Conservation (phyloP, 306 rosid genomes). For the Prunus kanzakura region DNA sequence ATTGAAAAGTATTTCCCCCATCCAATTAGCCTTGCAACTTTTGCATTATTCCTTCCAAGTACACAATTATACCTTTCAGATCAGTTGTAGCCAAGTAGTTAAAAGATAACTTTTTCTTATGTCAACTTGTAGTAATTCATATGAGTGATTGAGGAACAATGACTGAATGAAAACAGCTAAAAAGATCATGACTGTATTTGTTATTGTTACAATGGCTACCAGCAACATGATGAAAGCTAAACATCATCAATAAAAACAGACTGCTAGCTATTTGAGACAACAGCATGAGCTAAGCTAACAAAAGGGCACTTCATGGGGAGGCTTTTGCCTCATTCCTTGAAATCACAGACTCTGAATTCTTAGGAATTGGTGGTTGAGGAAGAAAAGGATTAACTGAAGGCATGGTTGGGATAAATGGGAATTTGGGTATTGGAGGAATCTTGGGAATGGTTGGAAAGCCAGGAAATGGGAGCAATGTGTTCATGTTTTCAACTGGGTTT, state of each 20-base stretch:
- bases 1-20: neutral
- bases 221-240: neutral
- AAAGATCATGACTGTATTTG: neutral
- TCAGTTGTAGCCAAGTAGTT: neutral
- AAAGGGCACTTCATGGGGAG: neutral
- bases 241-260: neutral
- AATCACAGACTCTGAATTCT: neutral
- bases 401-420: neutral
- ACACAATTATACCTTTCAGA: neutral
- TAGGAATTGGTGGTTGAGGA: neutral
- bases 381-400: neutral
- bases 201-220: neutral
- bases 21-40: neutral
- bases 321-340: neutral
- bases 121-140: neutral
- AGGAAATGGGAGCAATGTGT: neutral
- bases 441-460: slow-evolving; percentile 1
- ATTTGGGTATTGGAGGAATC: slow-evolving; percentile 7
- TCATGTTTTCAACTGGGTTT: neutral
- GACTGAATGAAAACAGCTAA: neutral
- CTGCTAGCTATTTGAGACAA: neutral
- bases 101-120: neutral
- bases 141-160: neutral
- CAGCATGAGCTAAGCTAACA: neutral
- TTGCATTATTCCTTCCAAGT: neutral